Base-by-base conservation (phyloP, 192 early-diverging fungal genomes). In the Dissophora globulifera region DNA sequence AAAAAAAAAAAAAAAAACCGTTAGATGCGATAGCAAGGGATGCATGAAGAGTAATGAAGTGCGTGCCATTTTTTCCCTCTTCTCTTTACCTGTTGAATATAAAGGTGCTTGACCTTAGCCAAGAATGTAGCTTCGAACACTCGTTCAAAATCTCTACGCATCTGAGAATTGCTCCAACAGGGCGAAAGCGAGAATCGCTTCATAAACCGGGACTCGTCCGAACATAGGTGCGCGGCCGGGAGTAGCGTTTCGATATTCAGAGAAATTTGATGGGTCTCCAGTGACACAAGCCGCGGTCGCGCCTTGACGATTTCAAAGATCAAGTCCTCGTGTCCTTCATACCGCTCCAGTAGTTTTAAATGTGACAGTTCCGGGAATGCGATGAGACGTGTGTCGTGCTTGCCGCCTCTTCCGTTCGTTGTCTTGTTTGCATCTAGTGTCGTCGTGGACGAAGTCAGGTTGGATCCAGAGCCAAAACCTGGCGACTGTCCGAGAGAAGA, bases 41-140 rank as follows among this genome's bases (percentile, higher is more conserved):
- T 40, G 38, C 38, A 13, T 13, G 38, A 40, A 10, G 13, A 40
- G 38, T 38, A 38, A 9, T 38, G 35, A 13, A 38, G 35, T 38
- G 35, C n/a, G n/a, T n/a, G n/a, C n/a, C n/a, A n/a, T n/a, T n/a
- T n/a, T n/a, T n/a, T 50, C 11, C 11, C 20, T 27, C 5, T 27
- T 50, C 7, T 30, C 1, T 32, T 69, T 62, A 71, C 69, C 58
- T 71, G 60, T 22, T 71, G 69, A 26, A 71, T 50, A 43, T 71
- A 71, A 1, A 71, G 52, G 41, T 71, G 69, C 4, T 42, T 52
- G 0, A 71, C 58, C 1, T 33, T 15, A 1, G 45, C 29, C 52
- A 69, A 43, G 9, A 54, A 69, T 1, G 57, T 41, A 5, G 32
- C 40, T 29, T 69, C 67, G 17, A 48, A 60, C 29, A 60, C 3